These are phyloP conservation scores for Pseudoturritis turrita DNA, from an alignment of 345 rosid species.

Conservation along the genomic window DNA sequence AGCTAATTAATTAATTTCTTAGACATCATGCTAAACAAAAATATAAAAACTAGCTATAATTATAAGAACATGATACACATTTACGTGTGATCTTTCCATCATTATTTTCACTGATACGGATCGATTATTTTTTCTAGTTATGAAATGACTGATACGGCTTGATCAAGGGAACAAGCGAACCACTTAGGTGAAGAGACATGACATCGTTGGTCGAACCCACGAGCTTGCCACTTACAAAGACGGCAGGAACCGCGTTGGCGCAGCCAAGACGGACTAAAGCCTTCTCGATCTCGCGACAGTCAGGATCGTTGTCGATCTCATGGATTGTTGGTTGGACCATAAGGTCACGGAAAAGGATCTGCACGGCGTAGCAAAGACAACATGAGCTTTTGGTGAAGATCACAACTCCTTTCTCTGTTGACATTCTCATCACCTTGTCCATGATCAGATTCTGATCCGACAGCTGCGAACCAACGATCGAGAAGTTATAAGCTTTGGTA, in stretches of 20 bases:
- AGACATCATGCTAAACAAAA: background rate
- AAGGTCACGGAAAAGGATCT: conserved; percentile 63
- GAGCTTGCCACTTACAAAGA: conserved; percentile 72
- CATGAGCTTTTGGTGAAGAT: conserved; percentile 80
- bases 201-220: conserved; percentile 79
- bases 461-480: background rate
- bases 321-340: conserved; percentile 55
- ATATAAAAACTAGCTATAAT: background rate
- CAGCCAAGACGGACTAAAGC: conserved; percentile 68
- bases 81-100: conserved; percentile 23
- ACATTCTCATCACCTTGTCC: conserved; percentile 69
- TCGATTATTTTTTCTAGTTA: conserved; percentile 15
- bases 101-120: conserved; percentile 8
- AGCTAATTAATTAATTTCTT: background rate
- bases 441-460: conserved; percentile 14
- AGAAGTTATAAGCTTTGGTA: background rate
- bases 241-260: conserved; percentile 59
- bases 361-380: conserved; percentile 72
- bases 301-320: conserved; percentile 77
- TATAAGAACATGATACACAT: conserved; percentile 25
- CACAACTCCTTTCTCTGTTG: conserved; percentile 66
- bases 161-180: conserved; percentile 53
- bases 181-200: conserved; percentile 81
- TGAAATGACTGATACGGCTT: conserved; percentile 54
- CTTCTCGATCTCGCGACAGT: conserved; percentile 67